Evolutionary conservation across 2,329 filamentous ascomycete species (phyloP), one percentile per base, ranked within the genome.

Genomic region (Apiospora arundinis): DNA sequence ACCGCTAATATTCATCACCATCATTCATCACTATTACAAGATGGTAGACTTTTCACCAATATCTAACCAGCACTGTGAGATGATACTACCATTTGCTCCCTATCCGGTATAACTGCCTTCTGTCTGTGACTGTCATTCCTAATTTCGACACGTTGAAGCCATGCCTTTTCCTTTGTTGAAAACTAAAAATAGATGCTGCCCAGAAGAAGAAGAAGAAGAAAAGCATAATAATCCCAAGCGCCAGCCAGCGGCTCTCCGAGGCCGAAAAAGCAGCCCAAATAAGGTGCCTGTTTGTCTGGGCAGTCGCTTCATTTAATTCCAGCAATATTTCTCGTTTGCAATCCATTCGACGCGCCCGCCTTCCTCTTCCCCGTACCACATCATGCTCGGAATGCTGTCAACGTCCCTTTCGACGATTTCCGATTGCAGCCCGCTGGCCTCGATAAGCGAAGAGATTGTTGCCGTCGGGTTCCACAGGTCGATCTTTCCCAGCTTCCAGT

Each of bases 381-480:
- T 89, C 80, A 95, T 78, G 76, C 91, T 92, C 0, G 92, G 85
- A 72, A 95, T 92, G 79, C 91, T 93, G 69, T 91, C 87, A 68
- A 81, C 82, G 70, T 94, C 89, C 45, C 93, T 83, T 2, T 88
- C 84, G 0, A 90, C 85, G 71, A 83, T 82, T 42, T 82, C 78
- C 70, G 88, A 83, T 25, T 86, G 78, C 21, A 94, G 75, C 11
- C 85, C 85, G 2, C 83, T 81, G 37, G 77, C 78, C 49, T 85
- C 81, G 0, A 91, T 81, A 52, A 92, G 76, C 21, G 80, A 73
- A 78, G 79, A 79, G 37, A 91, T 79, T 73, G 86, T 76, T 8
- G 88, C 83, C 4, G 87, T 88, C 0, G 95, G 95, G 78, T 96
- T 97, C 95, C 95, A 98, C 69, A 95, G 84, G 79, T 95, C 88